Evolutionary conservation across 2,329 filamentous ascomycete genomes (phyloP).

Genomic region (Fusarium guadeloupense): DNA sequence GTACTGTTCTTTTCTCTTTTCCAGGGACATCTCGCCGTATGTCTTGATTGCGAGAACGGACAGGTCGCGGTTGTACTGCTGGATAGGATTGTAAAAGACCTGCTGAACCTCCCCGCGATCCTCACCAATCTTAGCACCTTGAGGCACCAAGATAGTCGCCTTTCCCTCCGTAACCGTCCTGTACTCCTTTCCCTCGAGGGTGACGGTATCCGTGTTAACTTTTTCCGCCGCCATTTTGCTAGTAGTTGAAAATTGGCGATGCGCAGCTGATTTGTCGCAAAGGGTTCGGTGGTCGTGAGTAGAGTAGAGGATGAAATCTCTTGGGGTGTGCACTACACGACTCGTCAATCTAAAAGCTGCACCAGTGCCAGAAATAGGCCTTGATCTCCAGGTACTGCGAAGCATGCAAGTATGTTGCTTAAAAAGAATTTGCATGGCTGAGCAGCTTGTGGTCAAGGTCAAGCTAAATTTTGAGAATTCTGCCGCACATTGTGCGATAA

Average conservation of each 20-base stretch:
- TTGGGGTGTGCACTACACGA: not conserved
- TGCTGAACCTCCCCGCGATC: conserved; percentile 72
- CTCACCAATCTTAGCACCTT: conserved; percentile 54
- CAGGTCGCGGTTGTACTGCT: conserved; percentile 97
- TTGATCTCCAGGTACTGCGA: conserved; percentile 21
- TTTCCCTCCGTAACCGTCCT: conserved; percentile 64
- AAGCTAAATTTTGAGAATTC: conserved; percentile 31
- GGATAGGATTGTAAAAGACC: conserved; percentile 99
- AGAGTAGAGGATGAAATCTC: not conserved
- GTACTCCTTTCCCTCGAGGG: conserved; percentile 58
- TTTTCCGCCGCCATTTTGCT: conserved; percentile 35
- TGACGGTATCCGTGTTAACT: conserved; percentile 37
- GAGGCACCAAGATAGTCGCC: conserved; percentile 65
- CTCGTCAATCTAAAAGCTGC: conserved; percentile 7
- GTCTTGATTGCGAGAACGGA: conserved; percentile 92
- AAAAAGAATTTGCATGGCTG: conserved; percentile 25
- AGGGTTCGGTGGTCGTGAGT: conserved; percentile 1
- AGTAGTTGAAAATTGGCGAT: conserved; percentile 32
- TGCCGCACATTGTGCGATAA: not conserved
- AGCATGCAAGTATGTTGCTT: conserved; percentile 34
- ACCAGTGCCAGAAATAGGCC: conserved; percentile 29
- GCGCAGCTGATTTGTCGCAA: conserved; percentile 7
- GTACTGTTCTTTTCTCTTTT: conserved; percentile 55
- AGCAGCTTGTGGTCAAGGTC: conserved; percentile 8
- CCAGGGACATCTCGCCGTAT: conserved; percentile 75